phyloP scores from a whole-genome alignment of 1,139 yeast genomes.

The Candida neerlandica region DNA sequence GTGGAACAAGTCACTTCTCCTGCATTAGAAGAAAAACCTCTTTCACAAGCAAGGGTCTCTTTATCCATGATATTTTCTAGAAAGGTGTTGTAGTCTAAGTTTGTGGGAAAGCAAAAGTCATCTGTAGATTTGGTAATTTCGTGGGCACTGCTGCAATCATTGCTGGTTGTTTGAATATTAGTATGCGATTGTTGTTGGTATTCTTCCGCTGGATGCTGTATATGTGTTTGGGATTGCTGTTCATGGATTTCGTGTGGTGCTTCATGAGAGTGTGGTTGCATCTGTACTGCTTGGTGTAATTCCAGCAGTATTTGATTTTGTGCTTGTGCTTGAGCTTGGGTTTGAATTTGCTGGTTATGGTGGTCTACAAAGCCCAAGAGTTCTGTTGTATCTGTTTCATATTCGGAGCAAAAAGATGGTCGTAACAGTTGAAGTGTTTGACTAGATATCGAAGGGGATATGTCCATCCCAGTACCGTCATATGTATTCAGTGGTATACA shows the following conservation, averaged over 20 bases:
- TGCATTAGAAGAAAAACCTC: not conserved
- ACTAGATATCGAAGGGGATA: conserved; percentile 17
- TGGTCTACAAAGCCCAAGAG: conserved; percentile 15
- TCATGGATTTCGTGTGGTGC: not conserved
- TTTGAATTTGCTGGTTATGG: conserved; percentile 3
- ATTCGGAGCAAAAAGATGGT: conserved; percentile 17
- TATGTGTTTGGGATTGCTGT: not conserved
- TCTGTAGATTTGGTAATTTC: not conserved
- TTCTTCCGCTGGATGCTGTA: not conserved
- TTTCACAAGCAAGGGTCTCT: not conserved
- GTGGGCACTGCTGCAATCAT: not conserved
- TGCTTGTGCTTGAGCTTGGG: conserved; percentile 1
- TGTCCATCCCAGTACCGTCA: conserved; percentile 10
- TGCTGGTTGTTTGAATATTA: not conserved
- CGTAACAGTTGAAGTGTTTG: conserved; percentile 17
- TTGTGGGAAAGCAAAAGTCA: conserved; percentile 4
- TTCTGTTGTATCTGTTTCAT: conserved; percentile 18
- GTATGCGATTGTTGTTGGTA: not conserved
- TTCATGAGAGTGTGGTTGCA: not conserved
- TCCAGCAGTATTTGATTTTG: not conserved
- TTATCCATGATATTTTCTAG: conserved; percentile 6
- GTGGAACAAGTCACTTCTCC: not conserved
- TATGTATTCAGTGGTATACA: conserved; percentile 1
- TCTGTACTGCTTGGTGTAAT: not conserved
- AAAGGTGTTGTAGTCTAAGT: conserved; percentile 5